Percentiles rank a stretch among this genome's conserved stretches.
Evolutionary conservation across 192 early-diverging fungal genomes (phyloP).

Genomic region (Geranomyces michiganensis): DNA sequence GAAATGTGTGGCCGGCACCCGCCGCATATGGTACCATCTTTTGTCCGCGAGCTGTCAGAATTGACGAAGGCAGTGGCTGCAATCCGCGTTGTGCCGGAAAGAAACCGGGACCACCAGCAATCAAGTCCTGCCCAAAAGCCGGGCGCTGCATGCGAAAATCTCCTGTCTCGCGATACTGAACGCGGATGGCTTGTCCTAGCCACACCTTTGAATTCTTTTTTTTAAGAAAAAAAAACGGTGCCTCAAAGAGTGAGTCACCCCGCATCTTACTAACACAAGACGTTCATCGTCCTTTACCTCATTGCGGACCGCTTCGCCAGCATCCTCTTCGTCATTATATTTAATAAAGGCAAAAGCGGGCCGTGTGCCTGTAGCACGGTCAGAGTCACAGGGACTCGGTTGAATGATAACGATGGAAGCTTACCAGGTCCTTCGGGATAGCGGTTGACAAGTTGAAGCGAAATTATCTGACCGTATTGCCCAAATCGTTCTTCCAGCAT

Average conservation of each 20-base stretch:
- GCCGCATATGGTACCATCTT: no score
- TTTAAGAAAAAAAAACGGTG: neutral
- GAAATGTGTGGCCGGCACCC: no score
- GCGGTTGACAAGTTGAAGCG: conserved; percentile 56
- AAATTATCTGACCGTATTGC: conserved; percentile 57
- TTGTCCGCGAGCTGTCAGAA: no score
- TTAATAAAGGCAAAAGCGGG: conserved; percentile 70
- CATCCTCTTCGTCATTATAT: conserved; percentile 51
- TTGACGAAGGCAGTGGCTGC: no score
- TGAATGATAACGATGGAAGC: neutral
- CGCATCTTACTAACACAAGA: no score
- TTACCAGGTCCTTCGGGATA: conserved; percentile 27
- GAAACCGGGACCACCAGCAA: no score
- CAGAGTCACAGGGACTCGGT: neutral
- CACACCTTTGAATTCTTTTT: conserved; percentile 39
- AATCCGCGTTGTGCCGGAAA: no score
- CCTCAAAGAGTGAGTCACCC: no score
- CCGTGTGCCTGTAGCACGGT: conserved; percentile 21
- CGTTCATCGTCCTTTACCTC: no score
- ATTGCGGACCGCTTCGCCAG: conserved; percentile 53
- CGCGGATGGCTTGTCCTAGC: conserved; percentile 43
- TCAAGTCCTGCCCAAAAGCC: neutral
- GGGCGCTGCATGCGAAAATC: neutral
- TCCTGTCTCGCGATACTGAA: conserved; percentile 43
- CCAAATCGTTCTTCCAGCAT: conserved; percentile 55